These are phyloP conservation scores for Amanita rimosa DNA, from an alignment of 768 basidiomycete genomes.

Conservation along the genomic window DNA sequence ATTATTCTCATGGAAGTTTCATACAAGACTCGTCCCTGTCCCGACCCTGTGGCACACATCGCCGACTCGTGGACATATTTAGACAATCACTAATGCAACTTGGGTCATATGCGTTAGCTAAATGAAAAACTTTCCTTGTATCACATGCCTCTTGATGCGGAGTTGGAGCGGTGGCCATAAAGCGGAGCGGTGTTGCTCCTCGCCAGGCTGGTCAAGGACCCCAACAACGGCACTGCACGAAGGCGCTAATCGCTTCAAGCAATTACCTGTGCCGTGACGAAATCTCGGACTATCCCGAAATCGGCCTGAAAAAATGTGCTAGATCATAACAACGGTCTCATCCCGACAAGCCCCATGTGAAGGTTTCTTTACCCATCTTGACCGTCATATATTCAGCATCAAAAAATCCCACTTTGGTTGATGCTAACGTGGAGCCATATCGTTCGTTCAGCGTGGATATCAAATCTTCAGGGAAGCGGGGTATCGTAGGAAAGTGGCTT, in stretches of 20 bases:
- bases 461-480: slow-evolving; percentile 35
- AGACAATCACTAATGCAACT: slow-evolving; percentile 2
- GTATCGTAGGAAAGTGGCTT: slow-evolving; percentile 33
- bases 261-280: neutral
- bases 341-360: slow-evolving; percentile 30
- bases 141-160: slow-evolving; percentile 1
- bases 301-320: neutral
- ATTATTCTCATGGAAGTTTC: neutral
- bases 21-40: neutral
- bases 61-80: neutral
- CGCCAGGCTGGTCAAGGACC: neutral
- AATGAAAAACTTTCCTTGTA: neutral
- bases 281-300: neutral
- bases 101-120: slow-evolving; percentile 1
- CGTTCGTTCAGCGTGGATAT: slow-evolving; percentile 38
- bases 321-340: slow-evolving; percentile 5
- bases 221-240: neutral
- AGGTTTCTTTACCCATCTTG: slow-evolving; percentile 62
- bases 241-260: neutral
- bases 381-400: slow-evolving; percentile 42
- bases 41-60: neutral
- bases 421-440: slow-evolving; percentile 31
- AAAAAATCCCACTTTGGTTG: slow-evolving; percentile 35
- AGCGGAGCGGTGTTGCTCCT: neutral
- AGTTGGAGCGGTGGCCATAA: neutral